Percentiles rank a stretch among this genome's conserved stretches.
phyloP scores from a whole-genome alignment of 306 rosid genomes.

The Castanospermum australe region DNA sequence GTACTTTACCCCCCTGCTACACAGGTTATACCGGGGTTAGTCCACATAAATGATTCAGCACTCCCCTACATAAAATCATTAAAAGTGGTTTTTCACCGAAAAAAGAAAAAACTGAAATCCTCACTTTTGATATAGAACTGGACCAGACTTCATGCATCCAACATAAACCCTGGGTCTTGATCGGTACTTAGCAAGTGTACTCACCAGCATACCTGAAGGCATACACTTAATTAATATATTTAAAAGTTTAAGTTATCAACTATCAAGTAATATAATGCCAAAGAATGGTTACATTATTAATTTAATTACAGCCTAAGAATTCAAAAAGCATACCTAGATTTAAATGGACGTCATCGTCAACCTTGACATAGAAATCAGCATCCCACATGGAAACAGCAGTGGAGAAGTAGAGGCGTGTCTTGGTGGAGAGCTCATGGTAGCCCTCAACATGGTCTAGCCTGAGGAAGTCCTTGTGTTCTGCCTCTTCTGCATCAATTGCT shows the following conservation, averaged over 20 bases:
- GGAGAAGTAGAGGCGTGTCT: conserved; percentile 78
- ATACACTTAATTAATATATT: background rate
- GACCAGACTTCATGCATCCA: conserved; percentile 99
- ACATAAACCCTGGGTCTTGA: conserved; percentile 73
- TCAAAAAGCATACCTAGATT: conserved; percentile 52
- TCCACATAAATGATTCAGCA: background rate
- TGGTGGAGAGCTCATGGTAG: conserved; percentile 81
- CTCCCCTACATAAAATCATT: background rate
- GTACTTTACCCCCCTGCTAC: conserved; percentile 74
- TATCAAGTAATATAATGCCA: too few relatives aligned
- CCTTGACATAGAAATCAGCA: conserved; percentile 84
- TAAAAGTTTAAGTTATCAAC: too few relatives aligned
- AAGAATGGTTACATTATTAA: too few relatives aligned
- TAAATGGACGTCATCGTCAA: conserved; percentile 86
- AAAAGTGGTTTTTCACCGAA: background rate
- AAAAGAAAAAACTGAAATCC: background rate
- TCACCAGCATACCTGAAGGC: conserved; percentile 45
- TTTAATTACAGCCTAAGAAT: background rate
- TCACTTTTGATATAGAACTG: conserved; percentile 79
- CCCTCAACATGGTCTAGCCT: conserved; percentile 81
- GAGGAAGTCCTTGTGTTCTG: conserved; percentile 66
- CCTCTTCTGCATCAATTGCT: conserved; percentile 73
- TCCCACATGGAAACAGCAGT: conserved; percentile 75
- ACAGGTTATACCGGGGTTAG: background rate
- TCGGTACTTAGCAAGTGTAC: conserved; percentile 58